Evolutionary conservation across 768 basidiomycete species (phyloP).

Genomic region (Psilocybe tampanensis): DNA sequence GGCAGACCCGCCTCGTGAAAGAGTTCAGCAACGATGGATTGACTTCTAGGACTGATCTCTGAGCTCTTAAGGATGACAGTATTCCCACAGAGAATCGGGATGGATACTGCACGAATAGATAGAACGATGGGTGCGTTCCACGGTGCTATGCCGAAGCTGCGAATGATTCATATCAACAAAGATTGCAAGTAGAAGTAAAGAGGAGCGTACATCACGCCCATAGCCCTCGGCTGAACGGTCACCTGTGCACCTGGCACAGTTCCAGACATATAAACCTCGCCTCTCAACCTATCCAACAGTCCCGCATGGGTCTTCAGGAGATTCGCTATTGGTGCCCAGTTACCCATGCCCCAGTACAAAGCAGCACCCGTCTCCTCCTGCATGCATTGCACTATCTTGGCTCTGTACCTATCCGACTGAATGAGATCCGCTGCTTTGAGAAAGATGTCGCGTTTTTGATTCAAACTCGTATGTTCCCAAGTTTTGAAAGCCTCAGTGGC

Average conservation of each 20-base stretch:
- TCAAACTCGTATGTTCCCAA: constrained; percentile 44
- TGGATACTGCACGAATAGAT: constrained; percentile 43
- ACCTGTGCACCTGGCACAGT: constrained; percentile 45
- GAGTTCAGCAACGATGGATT: constrained; percentile 46
- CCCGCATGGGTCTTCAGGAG: constrained; percentile 35
- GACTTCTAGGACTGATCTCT: constrained; percentile 50
- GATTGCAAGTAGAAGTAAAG: neutral
- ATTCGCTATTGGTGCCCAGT: constrained; percentile 24
- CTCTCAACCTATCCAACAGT: constrained; percentile 39
- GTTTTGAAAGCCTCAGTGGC: constrained; percentile 47
- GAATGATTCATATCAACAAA: neutral
- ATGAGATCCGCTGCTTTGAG: constrained; percentile 50
- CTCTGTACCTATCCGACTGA: constrained; percentile 41
- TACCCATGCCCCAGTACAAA: constrained; percentile 27
- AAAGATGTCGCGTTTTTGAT: constrained; percentile 44
- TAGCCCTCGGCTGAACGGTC: constrained; percentile 46
- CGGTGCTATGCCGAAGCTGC: constrained; percentile 53
- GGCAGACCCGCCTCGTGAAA: constrained; percentile 65
- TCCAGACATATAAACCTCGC: constrained; percentile 44
- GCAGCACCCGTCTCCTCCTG: constrained; percentile 43
- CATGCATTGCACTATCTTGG: constrained; percentile 31
- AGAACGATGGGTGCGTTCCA: constrained; percentile 58
- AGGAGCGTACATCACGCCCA: constrained; percentile 51
- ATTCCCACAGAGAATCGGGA: constrained; percentile 57
- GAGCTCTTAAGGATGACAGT: constrained; percentile 57